Evolutionary conservation across 2,329 filamentous ascomycete species (phyloP), one percentile per base, ranked within the genome.

Genomic region (Ophiostoma montium): DNA sequence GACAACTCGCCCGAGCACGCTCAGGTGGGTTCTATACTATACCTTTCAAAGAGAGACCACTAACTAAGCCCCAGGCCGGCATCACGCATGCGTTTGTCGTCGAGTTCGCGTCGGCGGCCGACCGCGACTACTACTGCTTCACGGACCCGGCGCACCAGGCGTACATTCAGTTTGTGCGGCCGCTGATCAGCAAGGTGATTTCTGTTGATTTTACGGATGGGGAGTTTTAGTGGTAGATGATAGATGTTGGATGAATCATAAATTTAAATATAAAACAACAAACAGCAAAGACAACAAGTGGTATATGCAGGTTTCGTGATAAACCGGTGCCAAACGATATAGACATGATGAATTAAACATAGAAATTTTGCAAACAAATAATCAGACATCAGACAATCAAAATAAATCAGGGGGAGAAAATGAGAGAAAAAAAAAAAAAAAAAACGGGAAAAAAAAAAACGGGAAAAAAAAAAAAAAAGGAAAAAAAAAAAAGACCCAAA

Each of bases 71-170:
- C 31, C 50, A 77, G 80, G 68, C 71, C 41, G 80, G 71, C 0
- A 74, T 79, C 32, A 78, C 78, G 1, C 81, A 86, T 57, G 77
- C 70, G 1, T 85, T 85, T 55, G 70, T 86, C 1, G 70, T 75
- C 23, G 72, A 82, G 56, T 86, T 86, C 52, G 70, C 72, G 4
- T 80, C 61, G 42, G 67, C 69, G 30, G 72, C 76, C 53, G 81
- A 86, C 57, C 67, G 81, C 48, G 72, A 78, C 53, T 86, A 85
- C 57, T 86, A 86, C 58, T 60, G 81, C 2, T 60, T 72, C 43
- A 66, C 73, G 21, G 82, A 86, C 55, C 80, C 79, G 0, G 71
- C 65, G 30, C 82, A 86, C 61, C 62, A 68, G 47, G 72, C 63
- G 0, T 84, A 84, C 57, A 65, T 11, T 9, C 23, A 43, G 32